phyloP scores from a whole-genome alignment of 257 asterid species.

The Lycium barbarum region DNA sequence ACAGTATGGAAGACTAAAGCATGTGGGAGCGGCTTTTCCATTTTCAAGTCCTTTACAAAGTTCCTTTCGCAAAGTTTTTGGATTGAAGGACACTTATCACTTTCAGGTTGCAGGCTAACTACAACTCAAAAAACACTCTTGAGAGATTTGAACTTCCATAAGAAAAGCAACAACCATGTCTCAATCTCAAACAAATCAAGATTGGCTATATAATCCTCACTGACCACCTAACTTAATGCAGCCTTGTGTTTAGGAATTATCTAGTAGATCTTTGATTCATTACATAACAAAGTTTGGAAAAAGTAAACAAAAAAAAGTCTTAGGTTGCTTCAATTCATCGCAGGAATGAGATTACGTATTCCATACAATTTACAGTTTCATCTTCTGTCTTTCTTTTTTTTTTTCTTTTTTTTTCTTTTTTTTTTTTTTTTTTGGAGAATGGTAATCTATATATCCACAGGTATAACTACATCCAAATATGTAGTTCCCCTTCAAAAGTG shows the following conservation, averaged over 20 bases:
- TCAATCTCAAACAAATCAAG: not conserved
- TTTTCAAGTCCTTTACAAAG: not conserved
- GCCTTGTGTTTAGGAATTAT: not conserved
- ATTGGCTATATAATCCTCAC: not conserved
- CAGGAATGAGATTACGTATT: not conserved
- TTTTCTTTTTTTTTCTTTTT: too few species aligned
- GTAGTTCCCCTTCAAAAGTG: too few species aligned
- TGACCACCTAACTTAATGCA: not conserved
- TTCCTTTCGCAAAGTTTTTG: not conserved
- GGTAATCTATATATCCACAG: too few species aligned
- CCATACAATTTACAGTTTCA: not conserved
- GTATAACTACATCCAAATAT: too few species aligned
- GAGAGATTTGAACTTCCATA: not conserved
- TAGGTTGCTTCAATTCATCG: not conserved
- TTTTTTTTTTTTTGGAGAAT: too few species aligned
- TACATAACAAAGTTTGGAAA: not conserved
- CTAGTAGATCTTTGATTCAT: not conserved
- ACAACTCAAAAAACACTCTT: not conserved
- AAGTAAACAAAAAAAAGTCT: not conserved
- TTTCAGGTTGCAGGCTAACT: not conserved
- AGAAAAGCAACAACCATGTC: not conserved
- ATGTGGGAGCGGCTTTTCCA: not conserved
- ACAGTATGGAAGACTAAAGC: not conserved
- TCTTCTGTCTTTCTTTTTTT: too few species aligned
- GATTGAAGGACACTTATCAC: not conserved